Conservation (phyloP, 2,329 filamentous ascomycete species). For the Aureobasidium sp. region DNA sequence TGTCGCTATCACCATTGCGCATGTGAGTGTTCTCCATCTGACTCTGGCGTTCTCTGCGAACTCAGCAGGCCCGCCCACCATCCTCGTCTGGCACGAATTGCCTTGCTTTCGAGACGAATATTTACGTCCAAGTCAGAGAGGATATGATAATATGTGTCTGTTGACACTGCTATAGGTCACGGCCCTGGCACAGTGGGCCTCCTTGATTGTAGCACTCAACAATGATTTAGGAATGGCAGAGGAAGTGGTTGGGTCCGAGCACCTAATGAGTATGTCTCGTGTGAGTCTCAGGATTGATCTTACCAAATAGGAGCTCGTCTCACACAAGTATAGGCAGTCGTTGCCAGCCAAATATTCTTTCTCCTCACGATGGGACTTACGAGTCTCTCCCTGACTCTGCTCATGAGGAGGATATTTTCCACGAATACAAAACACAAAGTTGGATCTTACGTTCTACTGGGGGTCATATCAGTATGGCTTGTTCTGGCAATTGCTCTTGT, state of each 20-base stretch:
- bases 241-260: not conserved
- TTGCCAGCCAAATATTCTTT: conserved; percentile 25
- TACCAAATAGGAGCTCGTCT: not conserved
- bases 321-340: conserved; percentile 18
- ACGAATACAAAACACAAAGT: conserved; percentile 16
- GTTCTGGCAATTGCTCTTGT: conserved; percentile 22
- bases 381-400: conserved; percentile 25
- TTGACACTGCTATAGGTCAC: not conserved
- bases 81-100: not conserved
- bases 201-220: conserved; percentile 7
- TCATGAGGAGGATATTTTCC: conserved; percentile 27
- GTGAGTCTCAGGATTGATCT: not conserved
- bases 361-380: conserved; percentile 23
- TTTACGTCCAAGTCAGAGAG: not conserved
- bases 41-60: not conserved
- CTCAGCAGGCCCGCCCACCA: not conserved
- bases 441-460: conserved; percentile 20
- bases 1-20: conserved; percentile 1
- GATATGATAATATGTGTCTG: not conserved
- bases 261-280: not conserved
- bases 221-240: not conserved
- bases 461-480: conserved; percentile 19
- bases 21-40: not conserved
- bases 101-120: not conserved
- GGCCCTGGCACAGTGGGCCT: conserved; percentile 9